A percentile compares a stretch with the other conserved stretches of the same genome.
These are phyloP conservation scores for Klebsormidium nitens DNA, from an alignment of 139 green algal species.

Conservation along the genomic window DNA sequence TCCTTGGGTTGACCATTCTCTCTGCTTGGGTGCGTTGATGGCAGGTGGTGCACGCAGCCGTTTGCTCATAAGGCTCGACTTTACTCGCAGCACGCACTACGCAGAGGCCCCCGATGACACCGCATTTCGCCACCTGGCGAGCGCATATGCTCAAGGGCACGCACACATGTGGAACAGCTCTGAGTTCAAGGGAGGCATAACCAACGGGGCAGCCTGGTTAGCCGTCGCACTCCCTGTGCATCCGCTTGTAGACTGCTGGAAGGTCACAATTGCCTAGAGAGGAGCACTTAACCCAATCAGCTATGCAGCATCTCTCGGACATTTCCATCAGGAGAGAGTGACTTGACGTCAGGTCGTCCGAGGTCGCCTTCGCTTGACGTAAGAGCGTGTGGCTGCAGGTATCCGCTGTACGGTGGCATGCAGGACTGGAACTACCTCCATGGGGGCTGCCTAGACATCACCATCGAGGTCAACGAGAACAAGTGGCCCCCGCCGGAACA, in stretches of 20 bases:
- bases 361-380: constrained; percentile 1
- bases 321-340: too few relatives aligned
- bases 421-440: constrained; percentile 85
- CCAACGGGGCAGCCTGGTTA: constrained; percentile 80
- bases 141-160: constrained; percentile 63
- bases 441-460: constrained; percentile 70
- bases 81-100: constrained; percentile 53
- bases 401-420: constrained; percentile 72
- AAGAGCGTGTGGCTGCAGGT: constrained; percentile 49
- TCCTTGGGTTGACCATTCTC: too few relatives aligned
- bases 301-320: too few relatives aligned
- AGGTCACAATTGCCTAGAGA: too few relatives aligned
- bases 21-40: too few relatives aligned
- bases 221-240: not conserved
- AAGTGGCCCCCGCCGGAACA: constrained; percentile 60
- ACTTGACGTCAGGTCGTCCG: too few relatives aligned
- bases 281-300: too few relatives aligned
- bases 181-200: constrained; percentile 77
- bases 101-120: constrained; percentile 64
- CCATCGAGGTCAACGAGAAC: constrained; percentile 71
- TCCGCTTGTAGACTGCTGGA: too few relatives aligned
- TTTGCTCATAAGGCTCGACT: too few relatives aligned
- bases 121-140: constrained; percentile 65
- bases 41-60: too few relatives aligned
- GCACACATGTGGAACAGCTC: constrained; percentile 42